Evolutionary conservation across 768 basidiomycete genomes (phyloP).

Genomic region (Terana coerulea): DNA sequence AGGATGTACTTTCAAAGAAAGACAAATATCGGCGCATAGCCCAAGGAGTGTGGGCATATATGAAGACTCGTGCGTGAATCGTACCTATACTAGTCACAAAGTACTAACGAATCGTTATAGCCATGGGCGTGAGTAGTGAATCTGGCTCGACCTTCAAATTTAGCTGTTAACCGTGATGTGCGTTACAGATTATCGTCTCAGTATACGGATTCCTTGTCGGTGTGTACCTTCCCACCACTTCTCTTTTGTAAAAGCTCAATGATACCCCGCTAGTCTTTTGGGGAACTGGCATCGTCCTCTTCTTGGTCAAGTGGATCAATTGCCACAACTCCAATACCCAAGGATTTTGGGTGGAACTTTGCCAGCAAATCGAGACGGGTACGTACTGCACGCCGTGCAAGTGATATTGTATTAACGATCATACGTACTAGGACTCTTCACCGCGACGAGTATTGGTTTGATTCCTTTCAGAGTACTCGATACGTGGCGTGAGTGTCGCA

Average conservation of each 20-base stretch:
- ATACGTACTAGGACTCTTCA: slow-evolving; percentile 57
- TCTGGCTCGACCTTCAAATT: no score
- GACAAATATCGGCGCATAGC: slow-evolving; percentile 56
- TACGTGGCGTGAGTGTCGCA: slow-evolving; percentile 59
- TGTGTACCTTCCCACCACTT: slow-evolving; percentile 25
- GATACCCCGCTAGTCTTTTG: slow-evolving; percentile 59
- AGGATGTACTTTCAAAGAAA: slow-evolving; percentile 64
- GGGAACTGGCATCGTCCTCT: slow-evolving; percentile 81
- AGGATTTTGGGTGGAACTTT: slow-evolving; percentile 80
- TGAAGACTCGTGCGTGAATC: slow-evolving; percentile 68
- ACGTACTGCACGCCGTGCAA: slow-evolving; percentile 3
- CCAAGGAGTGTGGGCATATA: slow-evolving; percentile 74
- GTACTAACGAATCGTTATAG: slow-evolving; percentile 53
- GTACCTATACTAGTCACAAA: not conserved
- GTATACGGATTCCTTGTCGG: slow-evolving; percentile 78
- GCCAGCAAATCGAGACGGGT: slow-evolving; percentile 77
- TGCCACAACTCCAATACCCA: slow-evolving; percentile 64
- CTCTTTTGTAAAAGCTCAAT: no score
- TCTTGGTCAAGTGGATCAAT: slow-evolving; percentile 66
- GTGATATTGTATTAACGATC: not conserved
- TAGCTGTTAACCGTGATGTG: no score
- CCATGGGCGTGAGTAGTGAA: slow-evolving; percentile 2
- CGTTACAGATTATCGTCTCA: slow-evolving; percentile 49
- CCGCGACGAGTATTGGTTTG: slow-evolving; percentile 74
- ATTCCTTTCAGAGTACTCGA: slow-evolving; percentile 74